These are phyloP conservation scores for Pachyrhizus erosus DNA, from an alignment of 306 rosid species.

Conservation along the genomic window DNA sequence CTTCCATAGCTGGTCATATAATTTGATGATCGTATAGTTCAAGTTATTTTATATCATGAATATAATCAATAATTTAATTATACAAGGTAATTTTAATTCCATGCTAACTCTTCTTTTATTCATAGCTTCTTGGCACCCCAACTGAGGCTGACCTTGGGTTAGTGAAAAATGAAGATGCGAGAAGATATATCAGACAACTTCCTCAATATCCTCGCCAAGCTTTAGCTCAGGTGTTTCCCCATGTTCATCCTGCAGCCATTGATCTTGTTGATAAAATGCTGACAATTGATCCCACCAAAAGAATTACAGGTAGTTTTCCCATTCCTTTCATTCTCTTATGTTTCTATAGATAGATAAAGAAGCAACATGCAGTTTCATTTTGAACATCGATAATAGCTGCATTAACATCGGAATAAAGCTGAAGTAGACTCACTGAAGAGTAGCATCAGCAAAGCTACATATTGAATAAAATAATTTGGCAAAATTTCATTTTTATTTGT, in stretches of 20 bases:
- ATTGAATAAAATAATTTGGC: constrained; percentile 24
- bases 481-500: constrained; percentile 19
- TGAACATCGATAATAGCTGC: constrained; percentile 22
- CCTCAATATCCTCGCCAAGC: constrained; percentile 83
- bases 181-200: constrained; percentile 85
- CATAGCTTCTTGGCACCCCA: constrained; percentile 97
- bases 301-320: constrained; percentile 84
- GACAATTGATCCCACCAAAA: constrained; percentile 83
- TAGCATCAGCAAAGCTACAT: constrained; percentile 22
- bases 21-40: constrained; percentile 23
- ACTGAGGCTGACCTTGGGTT: constrained; percentile 91
- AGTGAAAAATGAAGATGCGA: constrained; percentile 78
- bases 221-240: constrained; percentile 74
- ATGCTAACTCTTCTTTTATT: constrained; percentile 48
- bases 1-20: background rate
- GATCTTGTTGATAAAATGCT: constrained; percentile 94
- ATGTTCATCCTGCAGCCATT: constrained; percentile 85
- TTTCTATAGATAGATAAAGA: constrained; percentile 19
- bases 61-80: constrained; percentile 8
- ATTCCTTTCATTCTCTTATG: constrained; percentile 19
- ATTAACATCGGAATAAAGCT: constrained; percentile 27
- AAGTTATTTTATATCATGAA: constrained; percentile 16
- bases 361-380: constrained; percentile 21
- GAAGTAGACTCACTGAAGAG: constrained; percentile 24
- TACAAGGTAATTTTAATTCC: constrained; percentile 30